These are phyloP conservation scores for Penicillium samsonianum DNA, from an alignment of 495 filamentous ascomycete species.

Conservation along the genomic window DNA sequence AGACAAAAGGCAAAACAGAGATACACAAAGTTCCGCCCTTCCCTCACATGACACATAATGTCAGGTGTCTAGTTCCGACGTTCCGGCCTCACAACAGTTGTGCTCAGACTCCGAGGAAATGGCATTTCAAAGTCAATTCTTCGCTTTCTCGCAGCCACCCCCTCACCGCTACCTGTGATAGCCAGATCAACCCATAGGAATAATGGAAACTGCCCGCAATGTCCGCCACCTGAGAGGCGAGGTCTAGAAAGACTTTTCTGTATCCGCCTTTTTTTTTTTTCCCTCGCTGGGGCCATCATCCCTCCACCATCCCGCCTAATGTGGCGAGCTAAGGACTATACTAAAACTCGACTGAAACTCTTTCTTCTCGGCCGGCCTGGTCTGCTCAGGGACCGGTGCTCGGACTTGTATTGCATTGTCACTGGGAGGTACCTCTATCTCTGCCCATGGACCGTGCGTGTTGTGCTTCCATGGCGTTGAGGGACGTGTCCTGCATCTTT, in stretches of 20 bases:
- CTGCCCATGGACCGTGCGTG: neutral
- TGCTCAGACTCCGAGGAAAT: conserved; percentile 3
- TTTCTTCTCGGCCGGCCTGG: conserved; percentile 11
- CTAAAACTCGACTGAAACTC: conserved; percentile 8
- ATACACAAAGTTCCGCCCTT: conserved; percentile 2
- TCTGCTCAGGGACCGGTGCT: conserved; percentile 9
- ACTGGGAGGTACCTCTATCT: conserved; percentile 17
- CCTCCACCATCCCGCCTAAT: neutral
- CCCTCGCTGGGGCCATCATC: neutral
- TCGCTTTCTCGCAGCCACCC: conserved; percentile 12
- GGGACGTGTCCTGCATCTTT: conserved; percentile 27
- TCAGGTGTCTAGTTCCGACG: conserved; percentile 19
- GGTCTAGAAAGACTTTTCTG: neutral
- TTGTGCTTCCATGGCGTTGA: conserved; percentile 5
- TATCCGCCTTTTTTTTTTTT: neutral
- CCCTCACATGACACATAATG: conserved; percentile 17
- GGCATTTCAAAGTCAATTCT: conserved; percentile 24
- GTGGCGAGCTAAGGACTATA: neutral
- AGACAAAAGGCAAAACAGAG: neutral
- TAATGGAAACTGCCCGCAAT: neutral
- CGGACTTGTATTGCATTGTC: conserved; percentile 20
- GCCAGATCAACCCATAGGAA: neutral
- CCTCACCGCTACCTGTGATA: conserved; percentile 19
- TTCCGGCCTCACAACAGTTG: conserved; percentile 20
- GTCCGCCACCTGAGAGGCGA: conserved; percentile 6